Evolutionary conservation across 2,329 filamentous ascomycete species (phyloP), one percentile per base, ranked within the genome.

Genomic region (Laburnicola sp.): DNA sequence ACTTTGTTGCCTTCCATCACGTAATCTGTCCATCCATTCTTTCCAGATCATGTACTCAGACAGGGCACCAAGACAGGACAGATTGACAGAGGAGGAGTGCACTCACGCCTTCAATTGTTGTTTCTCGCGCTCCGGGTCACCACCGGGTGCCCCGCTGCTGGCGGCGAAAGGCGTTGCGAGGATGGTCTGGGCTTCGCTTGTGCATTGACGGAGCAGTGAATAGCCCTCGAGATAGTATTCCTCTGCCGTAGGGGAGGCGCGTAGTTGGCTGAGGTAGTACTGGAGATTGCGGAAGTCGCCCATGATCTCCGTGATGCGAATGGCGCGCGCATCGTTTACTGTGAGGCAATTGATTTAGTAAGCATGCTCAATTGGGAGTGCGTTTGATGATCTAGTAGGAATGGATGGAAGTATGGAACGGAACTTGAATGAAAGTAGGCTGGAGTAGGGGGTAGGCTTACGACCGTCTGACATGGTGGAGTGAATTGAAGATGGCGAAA

Each of bases 261-360:
- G 77, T 51, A 83, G 76, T 53, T 82, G 76, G 27, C 78, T 76
- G 50, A 86, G 82, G 64, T 84, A 82, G 55, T 80, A 70, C 57
- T 85, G 80, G 3, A 86, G 72, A 49, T 81, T 83, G 46, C 83
- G 81, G 65, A 83, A 86, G 72, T 86, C 84, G 56, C 79, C 80
- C 74, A 86, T 83, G 65, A 86, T 79, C 69, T 86, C 84, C 40
- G 82, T 76, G 58, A 86, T 74, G 59, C 84, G 80, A 68, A 86
- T 75, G 43, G 84, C 83, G 64, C 84, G 81, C 51, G 82, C 82
- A 66, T 85, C 78, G 65, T 86, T 86, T 60, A 85, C 84, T 86
- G 66, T 11, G 49, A 36, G 37, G 35, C 16, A 3, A 35, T 26
- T 34, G 22, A 51, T 41, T 66, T 53, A 67, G 58, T 53, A 51